These are phyloP conservation scores for Ambrosia artemisiifolia DNA, from an alignment of 129 eudicot species.

Conservation along the genomic window DNA sequence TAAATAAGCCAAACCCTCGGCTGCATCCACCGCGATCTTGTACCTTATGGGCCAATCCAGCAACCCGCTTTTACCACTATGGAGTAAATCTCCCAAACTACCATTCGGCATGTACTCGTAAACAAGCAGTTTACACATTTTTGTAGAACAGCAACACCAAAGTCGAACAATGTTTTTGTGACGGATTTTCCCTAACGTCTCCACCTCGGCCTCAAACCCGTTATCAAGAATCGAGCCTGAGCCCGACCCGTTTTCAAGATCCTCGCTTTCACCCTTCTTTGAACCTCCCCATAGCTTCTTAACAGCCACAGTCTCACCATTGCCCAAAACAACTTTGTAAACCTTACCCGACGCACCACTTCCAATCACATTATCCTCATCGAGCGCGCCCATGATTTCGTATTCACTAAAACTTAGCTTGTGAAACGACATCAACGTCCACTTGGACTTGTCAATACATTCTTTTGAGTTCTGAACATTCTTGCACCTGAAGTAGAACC, in stretches of 20 bases:
- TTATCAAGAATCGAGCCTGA: conserved; percentile 33
- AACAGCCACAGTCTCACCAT: conserved; percentile 84
- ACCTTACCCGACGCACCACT: conserved; percentile 90
- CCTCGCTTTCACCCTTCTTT: conserved; percentile 39
- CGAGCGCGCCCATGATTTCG: conserved; percentile 73
- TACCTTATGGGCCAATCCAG: conserved; percentile 85
- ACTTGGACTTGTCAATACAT: conserved; percentile 64
- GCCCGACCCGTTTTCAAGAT: conserved; percentile 43
- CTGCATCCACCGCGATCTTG: conserved; percentile 79
- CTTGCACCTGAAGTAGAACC: conserved; percentile 63
- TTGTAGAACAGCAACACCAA: conserved; percentile 89
- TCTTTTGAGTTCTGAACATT: conserved; percentile 34
- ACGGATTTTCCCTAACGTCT: conserved; percentile 84
- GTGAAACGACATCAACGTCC: conserved; percentile 92
- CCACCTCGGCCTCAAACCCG: conserved; percentile 86
- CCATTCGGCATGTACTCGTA: conserved; percentile 96
- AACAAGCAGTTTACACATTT: conserved; percentile 73
- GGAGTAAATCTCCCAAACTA: conserved; percentile 86
- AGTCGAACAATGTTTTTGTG: conserved; percentile 80
- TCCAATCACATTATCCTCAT: conserved; percentile 85
- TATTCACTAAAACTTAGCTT: conserved; percentile 73
- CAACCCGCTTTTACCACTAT: conserved; percentile 66
- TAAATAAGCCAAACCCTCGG: conserved; percentile 87
- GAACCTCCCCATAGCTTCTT: conserved; percentile 78
- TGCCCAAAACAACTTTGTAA: conserved; percentile 75